Percentiles rank a stretch among this genome's conserved stretches.
Evolutionary conservation across 371 early-diverging fungal species (phyloP).

Genomic region (Blastocladiella emersonii): DNA sequence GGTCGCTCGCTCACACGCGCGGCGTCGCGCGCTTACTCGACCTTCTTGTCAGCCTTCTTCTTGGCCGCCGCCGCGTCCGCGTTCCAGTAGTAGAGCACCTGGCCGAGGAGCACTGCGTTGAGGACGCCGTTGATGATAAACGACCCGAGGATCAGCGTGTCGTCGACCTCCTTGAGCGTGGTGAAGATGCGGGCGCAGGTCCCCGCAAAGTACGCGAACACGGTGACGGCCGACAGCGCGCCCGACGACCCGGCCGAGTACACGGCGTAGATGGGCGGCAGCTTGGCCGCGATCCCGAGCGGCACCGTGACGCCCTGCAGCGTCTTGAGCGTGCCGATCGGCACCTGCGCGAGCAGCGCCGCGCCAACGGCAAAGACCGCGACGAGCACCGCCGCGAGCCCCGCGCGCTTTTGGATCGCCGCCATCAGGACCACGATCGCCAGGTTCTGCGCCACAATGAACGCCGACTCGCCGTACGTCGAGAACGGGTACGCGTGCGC

Average conservation of each 20-base stretch:
- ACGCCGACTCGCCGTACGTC: constrained; percentile 79
- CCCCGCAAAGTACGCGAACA: constrained; percentile 70
- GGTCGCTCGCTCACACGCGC: too few relatives aligned
- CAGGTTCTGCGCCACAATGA: constrained; percentile 64
- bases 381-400: constrained; percentile 23
- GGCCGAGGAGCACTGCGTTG: constrained; percentile 61
- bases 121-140: constrained; percentile 56
- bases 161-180: constrained; percentile 74
- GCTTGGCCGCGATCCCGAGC: constrained; percentile 53
- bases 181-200: constrained; percentile 78
- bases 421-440: constrained; percentile 58
- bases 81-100: constrained; percentile 73
- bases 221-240: constrained; percentile 76
- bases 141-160: constrained; percentile 57
- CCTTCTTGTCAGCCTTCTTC: constrained; percentile 9
- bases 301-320: constrained; percentile 72
- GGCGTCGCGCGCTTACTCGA: too few relatives aligned
- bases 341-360: constrained; percentile 35
- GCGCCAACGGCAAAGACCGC: constrained; percentile 18
- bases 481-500: constrained; percentile 72
- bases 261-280: constrained; percentile 78
- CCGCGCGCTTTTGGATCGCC: constrained; percentile 14
- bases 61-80: constrained; percentile 8
- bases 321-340: constrained; percentile 30
- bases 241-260: constrained; percentile 65